Evolutionary conservation across 1,284 basidiomycete genomes (phyloP), one percentile per base, ranked within the genome.

Genomic region (Earliella scabrosa): DNA sequence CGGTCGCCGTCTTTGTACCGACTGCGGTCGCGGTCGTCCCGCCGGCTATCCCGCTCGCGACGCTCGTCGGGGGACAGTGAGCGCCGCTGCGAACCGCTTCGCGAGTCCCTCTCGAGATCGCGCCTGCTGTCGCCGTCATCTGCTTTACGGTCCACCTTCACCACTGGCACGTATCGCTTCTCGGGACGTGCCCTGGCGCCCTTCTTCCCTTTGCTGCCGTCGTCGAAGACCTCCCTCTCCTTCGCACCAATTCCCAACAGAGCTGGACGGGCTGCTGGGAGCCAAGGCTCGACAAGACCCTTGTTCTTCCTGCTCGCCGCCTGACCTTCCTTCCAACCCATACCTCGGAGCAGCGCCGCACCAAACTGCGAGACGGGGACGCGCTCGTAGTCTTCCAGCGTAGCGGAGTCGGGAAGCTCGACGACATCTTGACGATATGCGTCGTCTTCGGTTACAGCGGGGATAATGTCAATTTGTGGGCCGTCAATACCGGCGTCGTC

Each of bases 361-460:
- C 97, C 97, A 64, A 99, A 99, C 52, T 94, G 91, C 8, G 91
- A 88, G 20, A 99, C 88, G 0, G 97, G 97, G 0, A 98, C 85
- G 3, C 93, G 89, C 27, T 85, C 86, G 70, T 99, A 99, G 73
- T 97, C 97, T 0, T 92, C 88, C 10, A 94, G 74, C 0, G 89
- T 86, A 0, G 94, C 85, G 16, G 77, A 75, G 16, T 92, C 88
- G 0, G 93, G 94, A 5, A 95, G 82, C 16, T 85, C 86, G 21
- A 80, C 78, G 2, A 97, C 80, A 66, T 97, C 95, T 68, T 92
- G 86, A 58, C 83, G 82, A 66, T 89, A 87, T 0, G 92, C 94
- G 50, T 95, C 92, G 20, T 82, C 77, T 70, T 97, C 95, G 16
- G 85, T 83, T 0, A 77, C 74, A 0, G 84, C 74, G 11, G 86